These are phyloP conservation scores for Ganoderma sp. DNA, from an alignment of 1,284 basidiomycete species.

Conservation along the genomic window DNA sequence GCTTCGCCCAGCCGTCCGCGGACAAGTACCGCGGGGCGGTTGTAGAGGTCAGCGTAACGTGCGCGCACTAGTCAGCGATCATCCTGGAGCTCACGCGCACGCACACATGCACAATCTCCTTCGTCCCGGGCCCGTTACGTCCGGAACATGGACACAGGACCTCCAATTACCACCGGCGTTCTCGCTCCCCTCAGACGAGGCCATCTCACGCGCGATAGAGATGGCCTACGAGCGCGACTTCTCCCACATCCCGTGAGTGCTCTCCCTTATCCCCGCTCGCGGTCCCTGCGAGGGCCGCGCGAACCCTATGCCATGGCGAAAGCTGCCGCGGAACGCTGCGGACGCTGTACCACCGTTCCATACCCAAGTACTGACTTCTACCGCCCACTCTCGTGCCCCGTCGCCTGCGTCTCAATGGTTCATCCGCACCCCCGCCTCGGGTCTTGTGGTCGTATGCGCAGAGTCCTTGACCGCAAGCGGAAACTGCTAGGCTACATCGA, in stretches of 20 bases:
- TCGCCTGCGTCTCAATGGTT: neutral
- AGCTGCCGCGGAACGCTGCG: neutral
- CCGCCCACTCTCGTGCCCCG: neutral
- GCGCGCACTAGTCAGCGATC: constrained; percentile 28
- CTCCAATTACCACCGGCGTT: constrained; percentile 90
- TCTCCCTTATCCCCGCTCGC: neutral
- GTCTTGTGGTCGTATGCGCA: constrained; percentile 38
- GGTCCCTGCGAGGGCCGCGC: constrained; percentile 11
- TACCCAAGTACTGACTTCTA: constrained; percentile 7
- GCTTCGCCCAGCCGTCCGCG: constrained; percentile 16
- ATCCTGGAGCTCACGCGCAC: constrained; percentile 52
- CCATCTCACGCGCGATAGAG: constrained; percentile 77
- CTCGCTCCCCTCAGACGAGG: constrained; percentile 74
- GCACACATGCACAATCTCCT: neutral
- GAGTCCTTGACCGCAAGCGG: constrained; percentile 75
- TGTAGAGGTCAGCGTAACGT: constrained; percentile 61
- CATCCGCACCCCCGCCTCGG: neutral
- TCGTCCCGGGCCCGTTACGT: neutral
- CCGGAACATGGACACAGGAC: constrained; percentile 56
- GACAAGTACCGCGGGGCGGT: constrained; percentile 83
- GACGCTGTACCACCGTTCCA: neutral
- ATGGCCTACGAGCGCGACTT: constrained; percentile 91
- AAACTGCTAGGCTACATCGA: constrained; percentile 85
- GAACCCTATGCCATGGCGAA: neutral
- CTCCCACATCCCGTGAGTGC: constrained; percentile 82